Percentiles rank a stretch among this genome's conserved stretches.
Conservation (phyloP, 1,284 basidiomycete species). For the Lignosus rhinocerotis region DNA sequence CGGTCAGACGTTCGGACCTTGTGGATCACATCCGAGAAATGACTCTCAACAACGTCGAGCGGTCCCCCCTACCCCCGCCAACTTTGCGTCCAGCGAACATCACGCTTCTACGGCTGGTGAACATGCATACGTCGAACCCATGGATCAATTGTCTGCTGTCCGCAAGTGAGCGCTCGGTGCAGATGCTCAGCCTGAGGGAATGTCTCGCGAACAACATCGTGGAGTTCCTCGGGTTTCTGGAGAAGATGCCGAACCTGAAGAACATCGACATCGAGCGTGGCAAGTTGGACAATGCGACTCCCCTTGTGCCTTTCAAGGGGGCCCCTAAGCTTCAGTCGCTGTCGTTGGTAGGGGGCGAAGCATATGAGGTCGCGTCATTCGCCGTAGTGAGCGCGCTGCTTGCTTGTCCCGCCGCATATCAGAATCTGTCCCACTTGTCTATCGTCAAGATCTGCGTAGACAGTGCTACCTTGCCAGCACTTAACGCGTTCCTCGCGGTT, state of each 20-base stretch:
- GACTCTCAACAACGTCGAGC: neutral
- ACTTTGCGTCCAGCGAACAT: neutral
- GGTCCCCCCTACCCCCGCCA: neutral
- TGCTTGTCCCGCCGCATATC: neutral
- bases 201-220: neutral
- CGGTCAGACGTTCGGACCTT: slow-evolving; percentile 14
- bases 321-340: slow-evolving; percentile 1
- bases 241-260: neutral
- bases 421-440: neutral
- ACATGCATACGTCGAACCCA: neutral
- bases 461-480: neutral
- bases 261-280: slow-evolving; percentile 7
- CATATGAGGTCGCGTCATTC: neutral
- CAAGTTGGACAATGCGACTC: neutral
- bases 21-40: slow-evolving; percentile 15
- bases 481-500: slow-evolving; percentile 8
- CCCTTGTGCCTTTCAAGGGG: neutral
- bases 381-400: neutral
- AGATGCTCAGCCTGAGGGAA: slow-evolving; percentile 2
- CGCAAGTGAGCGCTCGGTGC: neutral
- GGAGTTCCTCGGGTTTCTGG: neutral
- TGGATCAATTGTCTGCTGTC: neutral
- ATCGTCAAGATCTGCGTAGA: slow-evolving; percentile 1
- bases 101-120: slow-evolving; percentile 3
- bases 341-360: neutral